Evolutionary conservation across 371 early-diverging fungal species (phyloP), one percentile per base, ranked within the genome.

Genomic region (Nematocida sp.): DNA sequence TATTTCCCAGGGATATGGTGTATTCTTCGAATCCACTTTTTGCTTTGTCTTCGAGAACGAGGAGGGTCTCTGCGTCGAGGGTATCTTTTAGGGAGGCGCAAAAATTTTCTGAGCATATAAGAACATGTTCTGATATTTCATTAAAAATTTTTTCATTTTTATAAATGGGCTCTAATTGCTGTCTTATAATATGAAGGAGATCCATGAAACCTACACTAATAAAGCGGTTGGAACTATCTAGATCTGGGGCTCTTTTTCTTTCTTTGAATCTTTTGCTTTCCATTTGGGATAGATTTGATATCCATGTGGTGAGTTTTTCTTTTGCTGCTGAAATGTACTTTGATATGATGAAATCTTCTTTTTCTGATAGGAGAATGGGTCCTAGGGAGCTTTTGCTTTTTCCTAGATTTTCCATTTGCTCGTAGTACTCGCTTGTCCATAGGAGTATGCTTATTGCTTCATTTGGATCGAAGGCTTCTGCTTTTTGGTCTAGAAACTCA

Each of bases 11-110:
- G 80, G 83, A 80, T 32, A 84, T 83, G 20, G 77, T 77, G 57
- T 82, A 84, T 48, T 84, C 85, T 65, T 84, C 83, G 68, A 79
- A 84, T 13, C 85, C 85, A 47, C 77, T 80, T 33, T 66, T 66
- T 4, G 77, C 66, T 60, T 80, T 83, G 38, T 77, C 57, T 39
- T 78, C 56, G 26, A 77, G 66, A 0, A 77, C 53, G 11, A 68
- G 64, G 26, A 35, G 30, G 54, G 80, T 79, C 23, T 84, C 85
- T 39, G 65, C 77, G 20, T 82, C 59, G 33, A 84, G 65, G 3
- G 61, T 76, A 11, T 48, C 51, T 30, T 63, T 51, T 28, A 84
- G 68, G 25, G 65, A 30, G 18, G 79, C 51, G 26, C 55, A 78
- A 40, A 84, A 82, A 25, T 77, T 65, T 39, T 79, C 48, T 45